phyloP scores from a whole-genome alignment of 1,139 yeast genomes.

The Geotrichum klebahnii region DNA sequence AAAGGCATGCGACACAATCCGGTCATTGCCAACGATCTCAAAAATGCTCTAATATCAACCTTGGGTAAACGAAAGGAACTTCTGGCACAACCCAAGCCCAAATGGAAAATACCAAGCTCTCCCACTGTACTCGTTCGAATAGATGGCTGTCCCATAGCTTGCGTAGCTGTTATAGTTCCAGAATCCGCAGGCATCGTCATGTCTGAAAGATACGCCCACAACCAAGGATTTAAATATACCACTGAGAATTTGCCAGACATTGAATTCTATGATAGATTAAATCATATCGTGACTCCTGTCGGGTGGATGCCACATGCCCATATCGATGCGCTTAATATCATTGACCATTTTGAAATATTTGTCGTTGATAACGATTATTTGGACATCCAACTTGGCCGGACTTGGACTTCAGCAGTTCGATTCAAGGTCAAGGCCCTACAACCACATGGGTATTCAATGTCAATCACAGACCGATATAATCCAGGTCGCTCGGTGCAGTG shows the following conservation, averaged over 20 bases:
- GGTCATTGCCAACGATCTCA: not conserved
- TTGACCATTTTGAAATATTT: not conserved
- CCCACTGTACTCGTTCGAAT: not conserved
- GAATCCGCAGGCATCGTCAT: not conserved
- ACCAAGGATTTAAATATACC: too few species aligned
- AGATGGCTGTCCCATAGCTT: not conserved
- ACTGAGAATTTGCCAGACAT: not conserved
- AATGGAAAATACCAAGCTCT: not conserved
- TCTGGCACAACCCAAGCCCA: not conserved
- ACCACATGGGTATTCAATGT: not conserved
- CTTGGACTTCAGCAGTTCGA: not conserved
- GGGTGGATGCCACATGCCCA: not conserved
- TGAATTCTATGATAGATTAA: too few species aligned
- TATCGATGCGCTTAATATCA: not conserved
- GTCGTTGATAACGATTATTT: not conserved
- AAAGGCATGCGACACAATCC: constrained; percentile 11
- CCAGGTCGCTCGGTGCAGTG: not conserved
- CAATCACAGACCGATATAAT: not conserved
- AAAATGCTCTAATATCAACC: not conserved
- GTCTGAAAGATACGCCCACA: not conserved
- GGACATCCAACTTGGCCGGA: not conserved
- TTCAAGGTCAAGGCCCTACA: not conserved
- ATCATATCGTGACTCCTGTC: not conserved
- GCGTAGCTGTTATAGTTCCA: not conserved
- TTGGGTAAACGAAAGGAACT: not conserved